A percentile compares a stretch with the other conserved stretches of the same genome.
Evolutionary conservation across 257 asterid species (phyloP).

Genomic region (Echites panduratus): DNA sequence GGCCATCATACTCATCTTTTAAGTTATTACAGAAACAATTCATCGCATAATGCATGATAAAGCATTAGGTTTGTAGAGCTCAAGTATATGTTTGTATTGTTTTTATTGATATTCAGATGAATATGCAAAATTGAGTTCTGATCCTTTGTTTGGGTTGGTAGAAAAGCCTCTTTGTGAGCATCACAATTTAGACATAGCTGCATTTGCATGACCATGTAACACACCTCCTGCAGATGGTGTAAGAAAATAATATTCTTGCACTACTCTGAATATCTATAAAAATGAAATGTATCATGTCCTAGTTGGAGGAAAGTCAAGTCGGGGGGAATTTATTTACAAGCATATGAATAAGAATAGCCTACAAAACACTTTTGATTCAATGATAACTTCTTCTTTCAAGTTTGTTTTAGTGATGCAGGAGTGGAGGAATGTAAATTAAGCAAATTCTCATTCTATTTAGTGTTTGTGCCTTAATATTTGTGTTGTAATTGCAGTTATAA

Average conservation of each 20-base stretch:
- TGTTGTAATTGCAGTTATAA: not conserved
- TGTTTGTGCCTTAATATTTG: not conserved
- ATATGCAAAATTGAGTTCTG: not conserved
- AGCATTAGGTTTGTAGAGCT: not conserved
- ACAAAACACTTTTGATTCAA: not conserved
- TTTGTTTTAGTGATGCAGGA: not conserved
- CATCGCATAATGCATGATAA: not conserved
- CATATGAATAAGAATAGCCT: not conserved
- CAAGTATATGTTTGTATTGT: too few species aligned
- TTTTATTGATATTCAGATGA: not conserved
- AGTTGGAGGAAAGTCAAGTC: not conserved
- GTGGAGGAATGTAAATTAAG: not conserved
- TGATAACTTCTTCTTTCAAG: not conserved
- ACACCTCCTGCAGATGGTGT: not conserved
- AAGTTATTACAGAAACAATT: not conserved
- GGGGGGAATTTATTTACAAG: not conserved
- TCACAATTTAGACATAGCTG: not conserved
- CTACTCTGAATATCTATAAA: not conserved
- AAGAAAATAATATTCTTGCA: not conserved
- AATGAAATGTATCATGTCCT: not conserved
- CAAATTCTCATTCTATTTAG: not conserved
- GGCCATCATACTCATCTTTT: not conserved
- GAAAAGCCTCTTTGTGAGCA: not conserved
- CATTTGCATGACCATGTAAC: not conserved
- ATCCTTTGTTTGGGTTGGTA: not conserved